Percentiles rank a stretch among this genome's conserved stretches.
Conservation (phyloP, 192 early-diverging fungal species). For the Jimgerdemannia lactiflua region DNA sequence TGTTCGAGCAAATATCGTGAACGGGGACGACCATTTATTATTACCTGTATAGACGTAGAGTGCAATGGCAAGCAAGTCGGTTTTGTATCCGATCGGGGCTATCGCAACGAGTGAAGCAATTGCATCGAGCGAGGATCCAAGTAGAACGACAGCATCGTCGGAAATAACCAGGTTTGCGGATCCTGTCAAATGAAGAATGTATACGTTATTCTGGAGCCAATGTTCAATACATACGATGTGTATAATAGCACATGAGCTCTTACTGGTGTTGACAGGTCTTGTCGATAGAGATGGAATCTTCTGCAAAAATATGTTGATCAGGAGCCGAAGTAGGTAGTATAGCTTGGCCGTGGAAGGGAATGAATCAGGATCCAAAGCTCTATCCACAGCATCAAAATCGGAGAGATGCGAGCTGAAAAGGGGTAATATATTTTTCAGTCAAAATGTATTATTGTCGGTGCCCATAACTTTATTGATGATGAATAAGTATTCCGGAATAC, state of each 20-base stretch:
- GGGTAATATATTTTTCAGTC: not conserved
- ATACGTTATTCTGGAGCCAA: not conserved
- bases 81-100: conserved; percentile 38
- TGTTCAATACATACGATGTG: not conserved
- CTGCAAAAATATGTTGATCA: conserved; percentile 42
- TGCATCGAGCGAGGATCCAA: conserved; percentile 39
- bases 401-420: conserved; percentile 2
- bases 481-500: not conserved
- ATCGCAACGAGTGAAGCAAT: conserved; percentile 39
- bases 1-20: too few relatives aligned
- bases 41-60: conserved; percentile 47
- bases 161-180: not conserved
- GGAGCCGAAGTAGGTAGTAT: conserved; percentile 36
- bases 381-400: conserved; percentile 19
- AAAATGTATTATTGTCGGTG: not conserved
- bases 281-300: conserved; percentile 35
- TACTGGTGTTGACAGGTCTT: conserved; percentile 18
- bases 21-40: not conserved
- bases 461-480: not conserved
- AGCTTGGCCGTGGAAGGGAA: conserved; percentile 36
- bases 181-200: not conserved
- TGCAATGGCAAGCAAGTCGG: conserved; percentile 47
- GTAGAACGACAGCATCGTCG: conserved; percentile 15
- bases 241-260: too few relatives aligned
- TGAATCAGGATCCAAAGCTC: conserved; percentile 21